Base-by-base conservation (phyloP, 345 rosid genomes). In the Populus alba region DNA sequence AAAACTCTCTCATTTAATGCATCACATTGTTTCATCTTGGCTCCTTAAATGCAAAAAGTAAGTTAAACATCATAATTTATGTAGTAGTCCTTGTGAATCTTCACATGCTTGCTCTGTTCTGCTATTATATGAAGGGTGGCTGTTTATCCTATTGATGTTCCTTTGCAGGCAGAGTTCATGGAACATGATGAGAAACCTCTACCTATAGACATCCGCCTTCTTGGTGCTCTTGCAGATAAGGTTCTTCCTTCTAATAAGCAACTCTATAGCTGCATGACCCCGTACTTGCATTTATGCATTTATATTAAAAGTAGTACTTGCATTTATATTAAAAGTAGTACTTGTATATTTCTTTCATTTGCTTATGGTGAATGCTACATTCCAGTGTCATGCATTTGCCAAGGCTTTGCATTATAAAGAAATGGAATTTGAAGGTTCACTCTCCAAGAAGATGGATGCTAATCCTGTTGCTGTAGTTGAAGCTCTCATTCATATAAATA, bases 161-260 rank as follows among this genome's bases (percentile, higher is more conserved):
- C 66, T 72, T 85, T 86, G 80, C 86, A 96, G 99, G 99, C 99
- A 33, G 99, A 96, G 88, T 94, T 96, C 88, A 96, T 96, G 99
- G 99, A 96, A 79, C 98, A 90, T 84, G 99, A 92, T 80, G 99
- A 96, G 86, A 96, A 91, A 80, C 97, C 91, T 84, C 98, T 96
- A 82, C 99, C 99, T 70, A 96, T 96, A 77, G 99, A 96, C 84
- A 96, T 96, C 73, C 95, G 99, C 79, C 94, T 96, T 37, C 98
- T 96, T 84, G 98, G 97, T 67, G 99, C 99, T 77, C 97, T 96
- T 79, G 99, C 99, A 71, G 99, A 96, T 83, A 96, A 96, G 97
- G 99, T 96, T 66, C 81, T 70, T 84, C 59, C 57, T 74, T 51
- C 38, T 10, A 73, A 69, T 77, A 75, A 51, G 68, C 16, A 73